Evolutionary conservation across 2,329 filamentous ascomycete genomes (phyloP), one percentile per base, ranked within the genome.

Genomic region (Aspergillus latus): DNA sequence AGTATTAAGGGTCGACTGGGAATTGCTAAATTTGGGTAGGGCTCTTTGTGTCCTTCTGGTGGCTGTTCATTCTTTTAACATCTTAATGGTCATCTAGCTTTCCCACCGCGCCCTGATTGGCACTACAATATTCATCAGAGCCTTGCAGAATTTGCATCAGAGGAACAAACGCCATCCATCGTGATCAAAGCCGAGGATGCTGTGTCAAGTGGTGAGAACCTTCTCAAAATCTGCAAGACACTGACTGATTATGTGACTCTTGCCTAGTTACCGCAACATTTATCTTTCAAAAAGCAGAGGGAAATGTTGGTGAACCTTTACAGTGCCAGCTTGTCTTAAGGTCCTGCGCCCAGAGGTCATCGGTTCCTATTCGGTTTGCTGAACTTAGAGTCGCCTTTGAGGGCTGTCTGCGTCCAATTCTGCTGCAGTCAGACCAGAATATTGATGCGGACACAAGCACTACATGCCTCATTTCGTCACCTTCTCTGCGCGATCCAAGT

Each of bases 251-350:
- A 32, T 37, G 13, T 26, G n/a, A 16, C 52, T 45, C 15, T 58
- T 65, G n/a, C 30, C n/a, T 59, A 78, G 79, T 85, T 37, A 75
- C 74, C 15, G 68, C 79, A 3, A 75, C 76, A 4, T 80, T 86
- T 59, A 76, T 78, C 1, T 86, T 87, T 59, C 75, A 73, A 36
- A 77, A 75, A 51, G 67, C 72, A 0, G 79, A 85, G 66, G 83
- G 82, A 26, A 82, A 85, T 66, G 84, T 86, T 43, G 84, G 84
- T 26, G 83, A 86, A 60, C 73, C 78, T 4, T 64, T 86, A 6
- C 72, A 73, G n/a, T 79, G 78, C n/a, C 84, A 87, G 60, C 72
- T 87, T 49, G 70, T 73, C 5, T 68, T 87, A 9, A 72, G 66
- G 11, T 85, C 82, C 5, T 74, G 69, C 58, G 78, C 80, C 15